Conservation (phyloP, 2,329 filamentous ascomycete genomes). For the Penicillium sp. region DNA sequence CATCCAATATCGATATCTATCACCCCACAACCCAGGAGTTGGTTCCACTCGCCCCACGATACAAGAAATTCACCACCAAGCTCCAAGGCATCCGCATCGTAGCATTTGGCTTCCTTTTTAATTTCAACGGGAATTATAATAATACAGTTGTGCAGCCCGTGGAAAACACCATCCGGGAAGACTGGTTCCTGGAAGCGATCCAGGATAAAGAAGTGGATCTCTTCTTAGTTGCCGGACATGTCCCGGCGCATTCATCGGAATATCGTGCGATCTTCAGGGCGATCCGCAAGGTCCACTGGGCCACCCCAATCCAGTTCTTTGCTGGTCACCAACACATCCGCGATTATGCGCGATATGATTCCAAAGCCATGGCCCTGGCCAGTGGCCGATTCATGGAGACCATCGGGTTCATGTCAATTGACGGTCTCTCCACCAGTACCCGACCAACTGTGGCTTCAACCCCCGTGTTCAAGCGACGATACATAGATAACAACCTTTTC, state of each 20-base stretch:
- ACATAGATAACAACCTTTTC: constrained; percentile 91
- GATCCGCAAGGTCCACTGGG: constrained; percentile 73
- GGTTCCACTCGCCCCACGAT: constrained; percentile 76
- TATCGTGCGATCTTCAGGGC: constrained; percentile 74
- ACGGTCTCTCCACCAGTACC: constrained; percentile 56
- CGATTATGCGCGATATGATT: constrained; percentile 78
- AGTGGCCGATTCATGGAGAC: constrained; percentile 95
- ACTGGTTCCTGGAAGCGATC: constrained; percentile 87
- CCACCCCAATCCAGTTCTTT: constrained; percentile 86
- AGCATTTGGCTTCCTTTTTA: constrained; percentile 91
- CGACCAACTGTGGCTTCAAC: constrained; percentile 27
- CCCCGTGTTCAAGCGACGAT: constrained; percentile 70
- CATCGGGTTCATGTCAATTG: constrained; percentile 87
- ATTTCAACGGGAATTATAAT: constrained; percentile 87
- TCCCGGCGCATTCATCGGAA: constrained; percentile 77
- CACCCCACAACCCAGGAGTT: constrained; percentile 69
- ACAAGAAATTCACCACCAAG: constrained; percentile 87
- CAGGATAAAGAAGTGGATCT: constrained; percentile 77
- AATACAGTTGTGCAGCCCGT: constrained; percentile 84
- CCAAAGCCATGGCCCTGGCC: constrained; percentile 74
- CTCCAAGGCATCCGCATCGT: constrained; percentile 80
- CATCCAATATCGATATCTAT: constrained; percentile 89
- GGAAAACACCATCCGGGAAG: constrained; percentile 74
- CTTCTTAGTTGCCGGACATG: constrained; percentile 83
- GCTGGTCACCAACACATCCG: constrained; percentile 89